These are phyloP conservation scores for Alternaria hordeiaustralica DNA, from an alignment of 2,329 filamentous ascomycete genomes.

Conservation along the genomic window DNA sequence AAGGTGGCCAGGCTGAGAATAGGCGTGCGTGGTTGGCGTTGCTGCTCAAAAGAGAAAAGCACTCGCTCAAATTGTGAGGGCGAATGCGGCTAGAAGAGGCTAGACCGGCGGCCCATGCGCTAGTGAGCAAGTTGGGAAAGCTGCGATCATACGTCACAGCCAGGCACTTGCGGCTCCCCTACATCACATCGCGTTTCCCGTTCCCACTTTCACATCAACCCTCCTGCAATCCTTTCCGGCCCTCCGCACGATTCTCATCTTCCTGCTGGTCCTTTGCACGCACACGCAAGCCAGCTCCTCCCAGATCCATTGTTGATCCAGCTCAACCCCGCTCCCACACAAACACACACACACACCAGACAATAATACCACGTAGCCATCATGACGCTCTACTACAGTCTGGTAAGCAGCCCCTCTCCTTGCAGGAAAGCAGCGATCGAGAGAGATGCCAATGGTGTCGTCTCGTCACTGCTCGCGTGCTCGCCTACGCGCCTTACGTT, in stretches of 20 bases:
- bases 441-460: background rate
- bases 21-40: conserved; percentile 13
- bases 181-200: conserved; percentile 25
- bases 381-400: conserved; percentile 74
- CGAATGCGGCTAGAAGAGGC: conserved; percentile 22
- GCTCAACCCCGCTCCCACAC: conserved; percentile 32
- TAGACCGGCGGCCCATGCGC: conserved; percentile 24
- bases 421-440: background rate
- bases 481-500: background rate
- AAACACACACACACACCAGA: conserved; percentile 18
- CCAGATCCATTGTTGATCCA: conserved; percentile 1
- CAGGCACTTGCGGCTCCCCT: conserved; percentile 33
- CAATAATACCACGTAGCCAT: conserved; percentile 49
- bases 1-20: conserved; percentile 3
- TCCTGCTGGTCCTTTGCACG: background rate
- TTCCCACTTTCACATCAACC: conserved; percentile 23
- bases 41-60: conserved; percentile 17
- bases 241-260: conserved; percentile 3
- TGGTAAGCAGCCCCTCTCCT: conserved; percentile 56
- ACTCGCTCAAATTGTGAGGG: conserved; percentile 26
- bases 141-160: conserved; percentile 43
- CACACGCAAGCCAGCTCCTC: conserved; percentile 3
- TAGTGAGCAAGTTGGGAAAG: conserved; percentile 7
- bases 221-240: conserved; percentile 14
- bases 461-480: conserved; percentile 12